Percentiles rank a stretch among this genome's conserved stretches.
Evolutionary conservation across 2,329 filamentous ascomycete genomes (phyloP).

Genomic region (Fusarium lyarnte): DNA sequence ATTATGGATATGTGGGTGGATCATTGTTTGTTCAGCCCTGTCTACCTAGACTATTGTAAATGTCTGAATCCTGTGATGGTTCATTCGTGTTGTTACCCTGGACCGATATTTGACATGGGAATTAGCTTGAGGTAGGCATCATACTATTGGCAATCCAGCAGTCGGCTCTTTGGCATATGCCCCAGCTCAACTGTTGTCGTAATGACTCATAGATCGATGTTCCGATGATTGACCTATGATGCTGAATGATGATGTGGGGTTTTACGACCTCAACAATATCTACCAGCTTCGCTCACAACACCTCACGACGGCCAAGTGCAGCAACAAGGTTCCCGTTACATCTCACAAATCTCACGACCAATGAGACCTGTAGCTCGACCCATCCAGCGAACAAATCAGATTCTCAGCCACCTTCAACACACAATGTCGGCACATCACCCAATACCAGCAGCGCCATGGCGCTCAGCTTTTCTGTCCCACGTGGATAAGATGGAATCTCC

Average conservation of each 20-base stretch:
- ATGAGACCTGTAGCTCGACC: slow-evolving; percentile 34
- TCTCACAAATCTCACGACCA: background rate
- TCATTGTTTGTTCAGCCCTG: background rate
- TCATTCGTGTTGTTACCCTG: background rate
- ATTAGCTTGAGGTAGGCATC: background rate
- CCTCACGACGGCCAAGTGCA: background rate
- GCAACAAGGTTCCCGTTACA: background rate
- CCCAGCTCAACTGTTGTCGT: background rate
- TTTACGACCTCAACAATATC: background rate
- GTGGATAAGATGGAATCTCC: slow-evolving; percentile 58
- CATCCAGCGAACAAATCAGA: slow-evolving; percentile 41
- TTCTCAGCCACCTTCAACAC: slow-evolving; percentile 43
- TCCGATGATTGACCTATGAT: slow-evolving; percentile 24
- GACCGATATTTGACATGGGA: background rate
- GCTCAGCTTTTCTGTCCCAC: slow-evolving; percentile 61
- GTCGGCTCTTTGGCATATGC: background rate
- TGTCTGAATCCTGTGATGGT: background rate
- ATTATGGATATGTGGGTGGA: slow-evolving; percentile 18
- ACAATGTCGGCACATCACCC: slow-evolving; percentile 40
- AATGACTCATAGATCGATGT: slow-evolving; percentile 35
- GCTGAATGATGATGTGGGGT: slow-evolving; percentile 23
- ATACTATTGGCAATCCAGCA: background rate
- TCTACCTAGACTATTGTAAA: background rate
- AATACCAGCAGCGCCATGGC: slow-evolving; percentile 61
- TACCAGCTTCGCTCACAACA: slow-evolving; percentile 1